Conservation (phyloP, 1,284 basidiomycete genomes). For the Ceratobasidium sp. region DNA sequence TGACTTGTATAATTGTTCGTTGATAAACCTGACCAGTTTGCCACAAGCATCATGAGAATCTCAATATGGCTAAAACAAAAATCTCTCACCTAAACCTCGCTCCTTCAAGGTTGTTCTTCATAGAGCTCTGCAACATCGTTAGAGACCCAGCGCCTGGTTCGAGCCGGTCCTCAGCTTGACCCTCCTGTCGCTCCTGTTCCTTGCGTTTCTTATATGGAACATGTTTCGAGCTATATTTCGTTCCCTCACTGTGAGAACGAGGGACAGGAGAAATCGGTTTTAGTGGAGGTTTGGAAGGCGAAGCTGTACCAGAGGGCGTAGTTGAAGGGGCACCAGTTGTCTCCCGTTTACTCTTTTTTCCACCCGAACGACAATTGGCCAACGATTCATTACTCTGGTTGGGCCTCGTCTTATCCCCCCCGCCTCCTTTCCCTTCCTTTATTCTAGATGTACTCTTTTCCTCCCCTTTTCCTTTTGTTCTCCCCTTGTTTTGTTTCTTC, state of each 20-base stretch:
- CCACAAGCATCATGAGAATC: background rate
- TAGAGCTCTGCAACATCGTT: conserved; percentile 79
- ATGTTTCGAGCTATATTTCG: conserved; percentile 28
- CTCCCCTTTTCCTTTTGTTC: conserved; percentile 51
- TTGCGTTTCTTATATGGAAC: conserved; percentile 44
- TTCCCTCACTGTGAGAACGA: background rate
- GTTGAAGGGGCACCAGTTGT: conserved; percentile 19
- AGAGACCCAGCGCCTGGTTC: conserved; percentile 59
- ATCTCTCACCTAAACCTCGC: conserved; percentile 82
- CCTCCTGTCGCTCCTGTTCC: conserved; percentile 21
- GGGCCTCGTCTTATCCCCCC: conserved; percentile 51
- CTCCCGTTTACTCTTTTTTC: background rate
- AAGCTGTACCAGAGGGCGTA: conserved; percentile 18
- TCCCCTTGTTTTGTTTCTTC: conserved; percentile 48
- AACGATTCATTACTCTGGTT: conserved; percentile 58
- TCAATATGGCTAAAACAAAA: too few relatives aligned
- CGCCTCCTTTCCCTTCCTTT: conserved; percentile 53
- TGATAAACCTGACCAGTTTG: conserved; percentile 75
- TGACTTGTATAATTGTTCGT: conserved; percentile 89
- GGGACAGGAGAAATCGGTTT: background rate
- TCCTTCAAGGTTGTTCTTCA: conserved; percentile 85
- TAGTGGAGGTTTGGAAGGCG: background rate
- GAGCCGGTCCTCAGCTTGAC: conserved; percentile 17
- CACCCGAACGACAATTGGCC: conserved; percentile 52
- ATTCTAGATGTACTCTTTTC: conserved; percentile 48